A percentile compares a stretch with the other conserved stretches of the same genome.
Evolutionary conservation across 805 yeast species (phyloP).

Genomic region (Wickerhamomyces bovis): DNA sequence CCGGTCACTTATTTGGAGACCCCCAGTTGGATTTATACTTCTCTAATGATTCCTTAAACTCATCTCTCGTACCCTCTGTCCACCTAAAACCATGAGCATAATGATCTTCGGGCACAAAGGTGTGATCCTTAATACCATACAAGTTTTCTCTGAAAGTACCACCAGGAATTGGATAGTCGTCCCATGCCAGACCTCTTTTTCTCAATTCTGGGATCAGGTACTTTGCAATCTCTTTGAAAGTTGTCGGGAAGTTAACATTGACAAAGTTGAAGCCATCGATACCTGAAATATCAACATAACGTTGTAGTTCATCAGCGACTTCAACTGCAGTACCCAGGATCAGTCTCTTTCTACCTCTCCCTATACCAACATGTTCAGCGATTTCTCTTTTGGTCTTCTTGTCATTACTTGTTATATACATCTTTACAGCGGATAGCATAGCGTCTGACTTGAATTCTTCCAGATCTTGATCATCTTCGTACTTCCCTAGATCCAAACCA

Average conservation of each 20-base stretch:
- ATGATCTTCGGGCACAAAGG: conserved; percentile 13
- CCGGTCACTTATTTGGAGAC: background rate
- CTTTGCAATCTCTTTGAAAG: conserved; percentile 34
- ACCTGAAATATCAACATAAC: conserved; percentile 33
- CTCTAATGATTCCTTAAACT: conserved; percentile 18
- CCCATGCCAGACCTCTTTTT: conserved; percentile 28
- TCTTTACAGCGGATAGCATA: conserved; percentile 27
- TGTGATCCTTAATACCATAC: conserved; percentile 15
- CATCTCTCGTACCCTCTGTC: conserved; percentile 22
- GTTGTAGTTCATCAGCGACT: conserved; percentile 34
- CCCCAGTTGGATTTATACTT: background rate
- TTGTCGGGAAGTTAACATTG: conserved; percentile 29
- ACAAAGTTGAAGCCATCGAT: conserved; percentile 39
- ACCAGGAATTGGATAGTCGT: conserved; percentile 29
- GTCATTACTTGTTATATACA: conserved; percentile 20
- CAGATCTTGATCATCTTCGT: conserved; percentile 27
- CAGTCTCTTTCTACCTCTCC: conserved; percentile 25
- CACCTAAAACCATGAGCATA: conserved; percentile 15
- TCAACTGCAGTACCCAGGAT: conserved; percentile 29
- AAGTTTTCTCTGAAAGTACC: conserved; percentile 32
- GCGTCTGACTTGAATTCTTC: conserved; percentile 25
- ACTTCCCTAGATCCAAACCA: conserved; percentile 34
- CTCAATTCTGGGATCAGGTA: conserved; percentile 31
- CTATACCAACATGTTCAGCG: conserved; percentile 20
- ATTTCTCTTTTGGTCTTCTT: conserved; percentile 18